Evolutionary conservation across 2,329 filamentous ascomycete species (phyloP), one percentile per base, ranked within the genome.

Genomic region (Pezicula neosporulosa): DNA sequence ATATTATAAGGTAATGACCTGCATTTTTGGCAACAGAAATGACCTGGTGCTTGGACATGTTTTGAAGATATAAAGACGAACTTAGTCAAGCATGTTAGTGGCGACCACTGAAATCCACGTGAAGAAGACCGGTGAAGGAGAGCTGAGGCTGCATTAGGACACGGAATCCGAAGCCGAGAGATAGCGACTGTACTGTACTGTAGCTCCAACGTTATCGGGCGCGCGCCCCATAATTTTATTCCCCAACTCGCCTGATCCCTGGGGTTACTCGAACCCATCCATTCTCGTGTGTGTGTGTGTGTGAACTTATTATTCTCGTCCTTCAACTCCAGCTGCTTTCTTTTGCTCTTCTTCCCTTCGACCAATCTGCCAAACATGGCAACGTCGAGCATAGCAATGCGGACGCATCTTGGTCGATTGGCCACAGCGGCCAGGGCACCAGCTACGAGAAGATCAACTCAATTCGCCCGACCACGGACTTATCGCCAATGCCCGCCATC

Each of bases 391-490:
- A 54, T 62, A 45, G 58, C 55, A 35, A 47, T 62, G 16, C 54
- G 63, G 44, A 53, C 51, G 16, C 58, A 57, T 44, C 53, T 64
- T 48, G 56, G 57, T 49, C 52, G 56, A 50, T 21, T 58, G 49
- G 52, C 56, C 41, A 37, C 46, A 24, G 57, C 59, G 42, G 21
- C 56, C 3, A 57, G 55, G 53, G 46, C 33, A 47, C 48, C 53
- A 36, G 46, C 44, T 7, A 36, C 49, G 9, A 48, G 48, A 54
- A 53, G 41, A 44, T 21, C 53, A 7, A 27, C 44, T 41, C 58
- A 48, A 30, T 49, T 55, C 56, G 55, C 54, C 33, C 59, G 58
- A 53, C 55, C 56, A 53, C 57, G 55, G 56, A 51, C 53, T 35
- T 59, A 57, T 51, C 59, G 47, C 6, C 55, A 56, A 51, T 58